Evolutionary conservation across 2,329 filamentous ascomycete genomes (phyloP).

Genomic region (Hymenotorrendiella dingleyae): DNA sequence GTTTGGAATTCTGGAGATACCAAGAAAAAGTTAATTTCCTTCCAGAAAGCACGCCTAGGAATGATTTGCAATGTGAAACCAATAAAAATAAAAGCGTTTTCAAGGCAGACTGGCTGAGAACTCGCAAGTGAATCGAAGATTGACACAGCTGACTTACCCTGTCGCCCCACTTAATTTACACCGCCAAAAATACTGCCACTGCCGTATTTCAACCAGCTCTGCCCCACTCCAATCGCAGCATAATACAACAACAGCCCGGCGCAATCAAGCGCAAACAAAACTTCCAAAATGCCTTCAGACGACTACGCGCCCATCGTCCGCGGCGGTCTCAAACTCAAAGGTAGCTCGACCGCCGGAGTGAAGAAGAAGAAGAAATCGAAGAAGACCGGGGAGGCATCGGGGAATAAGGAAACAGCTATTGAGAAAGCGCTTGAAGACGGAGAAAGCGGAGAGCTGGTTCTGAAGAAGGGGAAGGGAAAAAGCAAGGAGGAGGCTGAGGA

Average conservation of each 20-base stretch:
- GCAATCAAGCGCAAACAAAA: not conserved
- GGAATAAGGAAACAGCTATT: slow-evolving; percentile 20
- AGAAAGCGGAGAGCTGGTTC: slow-evolving; percentile 13
- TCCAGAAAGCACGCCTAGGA: too few relatives aligned
- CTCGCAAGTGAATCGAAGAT: too few relatives aligned
- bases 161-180: too few relatives aligned
- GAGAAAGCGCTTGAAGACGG: slow-evolving; percentile 20
- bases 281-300: slow-evolving; percentile 56
- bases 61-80: too few relatives aligned
- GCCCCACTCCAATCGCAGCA: not conserved
- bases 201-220: not conserved
- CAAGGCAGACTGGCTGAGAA: too few relatives aligned
- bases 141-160: too few relatives aligned
- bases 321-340: slow-evolving; percentile 81
- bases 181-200: not conserved
- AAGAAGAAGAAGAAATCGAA: slow-evolving; percentile 38
- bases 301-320: slow-evolving; percentile 63
- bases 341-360: slow-evolving; percentile 58
- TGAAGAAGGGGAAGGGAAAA: slow-evolving; percentile 1
- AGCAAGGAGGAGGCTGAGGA: slow-evolving; percentile 3
- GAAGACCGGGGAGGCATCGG: not conserved
- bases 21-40: too few relatives aligned
- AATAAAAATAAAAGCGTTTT: too few relatives aligned
- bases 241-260: too few relatives aligned
- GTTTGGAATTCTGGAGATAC: too few relatives aligned